Base-by-base conservation (phyloP, 73 alveolate genomes). In the Urostyla sp. region DNA sequence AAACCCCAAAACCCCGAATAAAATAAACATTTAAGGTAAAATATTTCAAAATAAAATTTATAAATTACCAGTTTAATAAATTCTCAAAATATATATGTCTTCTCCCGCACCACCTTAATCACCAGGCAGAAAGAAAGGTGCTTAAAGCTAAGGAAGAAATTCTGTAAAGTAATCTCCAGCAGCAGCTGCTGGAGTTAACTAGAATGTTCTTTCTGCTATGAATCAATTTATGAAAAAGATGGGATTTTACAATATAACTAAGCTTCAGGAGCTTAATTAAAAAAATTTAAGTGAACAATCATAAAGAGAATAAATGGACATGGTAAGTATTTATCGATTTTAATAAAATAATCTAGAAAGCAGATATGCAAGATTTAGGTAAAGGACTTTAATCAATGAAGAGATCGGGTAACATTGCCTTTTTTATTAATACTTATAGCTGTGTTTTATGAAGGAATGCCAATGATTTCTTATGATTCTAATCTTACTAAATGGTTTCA, bases 331-430 rank as follows among this genome's bases (percentile, higher is more conserved):
- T 11, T 3, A 4, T 10, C 4, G 57, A 8, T 6, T 20, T 55
- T 7, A 55, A 55, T 16, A 27, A 55, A 35, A 4, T 11, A 18
- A 11, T 56, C 6, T 34, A 59, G 76, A 59, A 34, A 34, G 8
- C 37, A 8, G 76, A 59, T 59, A 37, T 2, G 15, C 32, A 59
- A 35, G 76, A 59, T 31, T 52, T 59, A 3, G 76, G 56, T 13
- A 35, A 52, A 59, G 76, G 28, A 5, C 55, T 59, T 11, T 52
- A 55, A 27, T 59, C 76, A 35, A 40, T 59, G 7, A 23, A 55
- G 7, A 59, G 37, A 59, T 35, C 76, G 18, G 76, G 76, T 59
- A 34, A 56, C 10, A 26, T 56, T n/a, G 13, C 66, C 66, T 51
- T 51, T n/a, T 51, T 51, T 51, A 11, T 7, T n/a, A 10, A 10